These are phyloP conservation scores for Xylariaceae sp. DNA, from an alignment of 2,329 filamentous ascomycete genomes.

Conservation along the genomic window DNA sequence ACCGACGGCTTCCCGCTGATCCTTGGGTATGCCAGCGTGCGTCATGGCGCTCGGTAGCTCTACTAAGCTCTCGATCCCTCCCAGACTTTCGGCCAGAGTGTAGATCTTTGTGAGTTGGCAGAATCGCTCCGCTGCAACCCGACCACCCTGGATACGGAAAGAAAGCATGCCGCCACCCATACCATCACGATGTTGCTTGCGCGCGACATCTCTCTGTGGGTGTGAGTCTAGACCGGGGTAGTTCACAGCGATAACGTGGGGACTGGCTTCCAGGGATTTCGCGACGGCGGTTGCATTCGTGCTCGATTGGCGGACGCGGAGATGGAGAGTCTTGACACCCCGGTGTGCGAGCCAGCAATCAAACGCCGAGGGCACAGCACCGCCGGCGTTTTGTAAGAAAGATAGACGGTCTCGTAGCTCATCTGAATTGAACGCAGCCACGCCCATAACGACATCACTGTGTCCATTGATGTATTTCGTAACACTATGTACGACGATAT, in stretches of 20 bases:
- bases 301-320: slow-evolving; percentile 81
- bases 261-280: slow-evolving; percentile 69
- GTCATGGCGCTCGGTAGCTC: slow-evolving; percentile 97
- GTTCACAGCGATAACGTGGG: slow-evolving; percentile 84
- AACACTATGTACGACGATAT: slow-evolving; percentile 94
- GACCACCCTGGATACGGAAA: slow-evolving; percentile 87
- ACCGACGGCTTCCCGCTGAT: slow-evolving; percentile 85
- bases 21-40: slow-evolving; percentile 88
- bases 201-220: slow-evolving; percentile 76
- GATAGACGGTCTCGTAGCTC: slow-evolving; percentile 70
- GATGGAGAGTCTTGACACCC: slow-evolving; percentile 92
- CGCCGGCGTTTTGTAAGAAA: slow-evolving; percentile 97
- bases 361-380: slow-evolving; percentile 89
- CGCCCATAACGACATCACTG: slow-evolving; percentile 94
- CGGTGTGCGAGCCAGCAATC: slow-evolving; percentile 98
- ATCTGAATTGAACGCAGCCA: slow-evolving; percentile 89
- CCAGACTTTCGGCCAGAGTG: slow-evolving; percentile 87
- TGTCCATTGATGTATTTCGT: slow-evolving; percentile 99
- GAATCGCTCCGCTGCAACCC: slow-evolving; percentile 83
- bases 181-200: slow-evolving; percentile 88
- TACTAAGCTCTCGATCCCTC: slow-evolving; percentile 86
- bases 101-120: slow-evolving; percentile 87
- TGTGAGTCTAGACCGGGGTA: slow-evolving; percentile 90
- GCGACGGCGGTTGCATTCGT: slow-evolving; percentile 78
- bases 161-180: slow-evolving; percentile 97